phyloP scores from a whole-genome alignment of 257 asterid genomes.

The Jacaranda mimosifolia region DNA sequence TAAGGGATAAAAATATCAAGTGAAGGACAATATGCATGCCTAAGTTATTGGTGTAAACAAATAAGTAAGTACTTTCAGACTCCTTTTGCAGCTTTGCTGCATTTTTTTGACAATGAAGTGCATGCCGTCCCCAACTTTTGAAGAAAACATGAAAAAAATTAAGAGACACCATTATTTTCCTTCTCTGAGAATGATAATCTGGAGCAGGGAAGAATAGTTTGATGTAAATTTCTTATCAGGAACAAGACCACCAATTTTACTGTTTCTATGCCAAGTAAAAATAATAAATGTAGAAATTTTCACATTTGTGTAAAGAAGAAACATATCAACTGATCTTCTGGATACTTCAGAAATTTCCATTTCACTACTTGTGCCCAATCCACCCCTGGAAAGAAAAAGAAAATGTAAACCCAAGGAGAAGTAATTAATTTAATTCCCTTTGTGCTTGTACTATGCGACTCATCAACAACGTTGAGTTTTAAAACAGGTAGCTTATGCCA shows the following conservation, averaged over 20 bases:
- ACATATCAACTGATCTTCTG: not conserved
- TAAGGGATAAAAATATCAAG: not conserved
- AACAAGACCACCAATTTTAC: not conserved
- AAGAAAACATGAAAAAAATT: not conserved
- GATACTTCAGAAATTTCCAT: not conserved
- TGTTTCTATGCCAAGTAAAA: slow-evolving; percentile 4
- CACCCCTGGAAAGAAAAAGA: not conserved
- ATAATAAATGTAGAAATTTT: not conserved
- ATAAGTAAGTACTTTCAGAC: not conserved
- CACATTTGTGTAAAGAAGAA: not conserved
- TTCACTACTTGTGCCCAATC: not conserved
- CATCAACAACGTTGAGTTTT: not conserved
- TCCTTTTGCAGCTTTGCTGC: slow-evolving; percentile 12
- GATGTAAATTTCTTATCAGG: not conserved
- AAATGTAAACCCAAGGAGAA: not conserved
- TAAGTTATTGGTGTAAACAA: not conserved
- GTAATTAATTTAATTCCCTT: not conserved
- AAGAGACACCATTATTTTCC: not conserved
- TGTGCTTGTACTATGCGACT: not conserved
- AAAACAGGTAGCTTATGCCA: not conserved
- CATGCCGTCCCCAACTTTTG: slow-evolving; percentile 6
- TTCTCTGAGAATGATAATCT: not conserved
- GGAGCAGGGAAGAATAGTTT: not conserved
- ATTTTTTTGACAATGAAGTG: slow-evolving; percentile 18
- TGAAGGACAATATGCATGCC: not conserved